Evolutionary conservation across 169 alveolate genomes (phyloP), one percentile per base, ranked within the genome.

Genomic region (Plasmodium inui): DNA sequence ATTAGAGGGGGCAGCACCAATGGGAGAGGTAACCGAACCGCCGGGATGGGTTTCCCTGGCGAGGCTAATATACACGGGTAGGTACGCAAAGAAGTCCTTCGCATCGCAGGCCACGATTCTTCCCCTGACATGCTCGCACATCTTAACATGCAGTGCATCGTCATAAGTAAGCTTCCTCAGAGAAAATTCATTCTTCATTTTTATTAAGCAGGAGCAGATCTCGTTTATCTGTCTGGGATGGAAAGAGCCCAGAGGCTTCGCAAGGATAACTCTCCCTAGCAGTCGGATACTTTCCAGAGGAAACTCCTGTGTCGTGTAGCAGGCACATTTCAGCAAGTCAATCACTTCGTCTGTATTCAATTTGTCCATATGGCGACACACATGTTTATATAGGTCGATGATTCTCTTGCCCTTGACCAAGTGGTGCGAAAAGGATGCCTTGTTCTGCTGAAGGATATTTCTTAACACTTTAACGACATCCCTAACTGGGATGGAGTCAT

Each of bases 111-210:
- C 57, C 12, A 74, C 8, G 26, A 85, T 73, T 30, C 61, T 37
- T 22, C 26, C 28, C 67, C 19, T 46, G n/a, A 85, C 76, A 41
- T 85, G 67, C 8, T 34, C 37, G 3, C 10, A n/a, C 67, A 85
- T 50, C 46, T 85, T 85, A 10, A 26, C 32, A 46, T 73, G 85
- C 19, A 85, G 84, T 8, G 84, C 14, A 10, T 39, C 70, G n/a
- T 85, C 93, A 74, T 85, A 85, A 5, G n/a, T 3, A 3, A 85
- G 26, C 61, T 85, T 85, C 28, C 41, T 85, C 22, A 67, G 4
- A 5, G 37, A 28, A 34, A 73, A 85, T 74, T 85, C 85, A 73
- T 72, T 85, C n/a, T 74, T 85, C 12, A 85, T 85, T 50, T 85
- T 85, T 53, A 74, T 46, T 6, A 76, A 61, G 28, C 86, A 46